Percentiles rank a stretch among this genome's conserved stretches.
Evolutionary conservation across 2,329 filamentous ascomycete species (phyloP).

Genomic region (Gaeumannomyces tritici): DNA sequence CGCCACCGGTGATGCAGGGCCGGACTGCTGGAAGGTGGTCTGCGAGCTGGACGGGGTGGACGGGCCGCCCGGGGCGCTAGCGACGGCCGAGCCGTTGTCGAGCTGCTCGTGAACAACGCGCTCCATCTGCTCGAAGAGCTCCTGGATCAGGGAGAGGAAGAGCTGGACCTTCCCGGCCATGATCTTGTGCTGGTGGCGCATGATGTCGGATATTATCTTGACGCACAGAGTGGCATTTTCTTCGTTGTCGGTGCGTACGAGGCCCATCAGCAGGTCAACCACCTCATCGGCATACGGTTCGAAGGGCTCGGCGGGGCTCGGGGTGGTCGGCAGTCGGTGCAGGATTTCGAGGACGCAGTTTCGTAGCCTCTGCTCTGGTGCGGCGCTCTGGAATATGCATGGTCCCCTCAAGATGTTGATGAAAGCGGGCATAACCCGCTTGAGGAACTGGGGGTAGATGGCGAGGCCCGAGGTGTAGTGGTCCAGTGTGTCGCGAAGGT

Average conservation of each 20-base stretch:
- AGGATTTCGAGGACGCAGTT: constrained; percentile 92
- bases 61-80: constrained; percentile 42
- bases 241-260: constrained; percentile 90
- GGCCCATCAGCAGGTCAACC: constrained; percentile 78
- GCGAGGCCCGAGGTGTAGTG: constrained; percentile 69
- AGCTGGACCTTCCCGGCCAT: constrained; percentile 72
- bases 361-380: constrained; percentile 79
- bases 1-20: constrained; percentile 81
- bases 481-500: constrained; percentile 86
- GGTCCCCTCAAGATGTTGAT: constrained; percentile 74
- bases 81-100: constrained; percentile 58
- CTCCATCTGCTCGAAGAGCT: constrained; percentile 93
- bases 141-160: constrained; percentile 85
- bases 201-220: constrained; percentile 95
- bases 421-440: constrained; percentile 84
- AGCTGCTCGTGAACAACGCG: constrained; percentile 92
- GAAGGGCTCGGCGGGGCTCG: constrained; percentile 66
- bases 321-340: constrained; percentile 67
- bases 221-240: constrained; percentile 98
- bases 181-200: constrained; percentile 82
- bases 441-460: constrained; percentile 67
- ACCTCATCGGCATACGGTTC: constrained; percentile 83
- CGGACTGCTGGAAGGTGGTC: constrained; percentile 64
- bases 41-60: constrained; percentile 57
- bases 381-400: constrained; percentile 85